These are phyloP conservation scores for Geotrichum ghanense DNA, from an alignment of 805 yeast species.

Conservation along the genomic window DNA sequence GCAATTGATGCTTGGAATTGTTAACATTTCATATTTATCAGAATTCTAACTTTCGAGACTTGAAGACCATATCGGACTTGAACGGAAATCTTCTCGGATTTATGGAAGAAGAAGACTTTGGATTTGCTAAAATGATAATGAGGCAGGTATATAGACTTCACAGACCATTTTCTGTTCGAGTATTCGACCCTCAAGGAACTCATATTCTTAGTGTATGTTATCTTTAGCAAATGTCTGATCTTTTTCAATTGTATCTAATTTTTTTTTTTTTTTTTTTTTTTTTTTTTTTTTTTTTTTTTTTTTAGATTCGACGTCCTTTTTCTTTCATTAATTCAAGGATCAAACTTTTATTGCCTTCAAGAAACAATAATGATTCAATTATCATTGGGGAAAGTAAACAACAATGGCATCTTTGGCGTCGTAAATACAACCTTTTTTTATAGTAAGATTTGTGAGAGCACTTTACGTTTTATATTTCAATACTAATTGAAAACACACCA, in stretches of 20 bases:
- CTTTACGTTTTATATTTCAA: slow-evolving; percentile 9
- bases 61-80: slow-evolving; percentile 49
- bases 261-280: background rate
- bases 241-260: too few species aligned
- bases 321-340: slow-evolving; percentile 84
- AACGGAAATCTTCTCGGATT: slow-evolving; percentile 67
- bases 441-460: slow-evolving; percentile 13
- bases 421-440: slow-evolving; percentile 70
- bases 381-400: slow-evolving; percentile 80
- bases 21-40: background rate
- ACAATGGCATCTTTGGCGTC: slow-evolving; percentile 91
- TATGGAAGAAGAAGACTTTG: slow-evolving; percentile 72
- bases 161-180: slow-evolving; percentile 47
- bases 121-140: slow-evolving; percentile 55
- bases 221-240: background rate
- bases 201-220: slow-evolving; percentile 24
- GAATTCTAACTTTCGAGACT: background rate
- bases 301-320: slow-evolving; percentile 60
- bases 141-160: slow-evolving; percentile 78
- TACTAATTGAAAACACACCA: background rate
- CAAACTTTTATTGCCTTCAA: slow-evolving; percentile 50
- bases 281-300: background rate
- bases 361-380: slow-evolving; percentile 29
- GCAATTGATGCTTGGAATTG: too few species aligned
- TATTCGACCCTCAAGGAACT: slow-evolving; percentile 24